Conservation (phyloP, 345 rosid species). For the Passiflora organensis region DNA sequence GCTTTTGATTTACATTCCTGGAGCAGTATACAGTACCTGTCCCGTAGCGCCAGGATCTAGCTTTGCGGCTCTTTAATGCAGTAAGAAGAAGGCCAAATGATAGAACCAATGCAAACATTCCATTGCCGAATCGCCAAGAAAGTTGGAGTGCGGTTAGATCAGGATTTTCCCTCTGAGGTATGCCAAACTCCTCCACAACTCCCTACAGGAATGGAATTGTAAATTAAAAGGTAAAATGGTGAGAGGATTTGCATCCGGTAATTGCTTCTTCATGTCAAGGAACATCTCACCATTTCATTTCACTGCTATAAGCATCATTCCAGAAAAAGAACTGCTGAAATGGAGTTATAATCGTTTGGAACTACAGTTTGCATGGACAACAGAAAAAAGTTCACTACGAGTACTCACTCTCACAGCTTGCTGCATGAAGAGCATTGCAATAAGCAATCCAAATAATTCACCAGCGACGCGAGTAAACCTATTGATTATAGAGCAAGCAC, state of each 20-base stretch:
- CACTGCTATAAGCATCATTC: too few relatives aligned
- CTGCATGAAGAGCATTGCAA: slow-evolving; percentile 94
- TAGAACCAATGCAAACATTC: slow-evolving; percentile 82
- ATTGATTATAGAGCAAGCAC: slow-evolving; percentile 90
- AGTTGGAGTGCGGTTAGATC: slow-evolving; percentile 52
- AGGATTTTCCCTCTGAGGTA: slow-evolving; percentile 70
- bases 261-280: not conserved
- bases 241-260: not conserved
- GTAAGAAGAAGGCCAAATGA: slow-evolving; percentile 76
- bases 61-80: slow-evolving; percentile 71
- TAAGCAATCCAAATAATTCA: slow-evolving; percentile 86
- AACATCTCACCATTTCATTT: not conserved
- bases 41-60: slow-evolving; percentile 87
- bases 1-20: too few relatives aligned
- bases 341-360: too few relatives aligned
- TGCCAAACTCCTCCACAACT: slow-evolving; percentile 74
- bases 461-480: slow-evolving; percentile 93
- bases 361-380: not conserved
- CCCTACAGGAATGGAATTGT: slow-evolving; percentile 41
- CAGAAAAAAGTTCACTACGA: not conserved
- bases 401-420: slow-evolving; percentile 73
- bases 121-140: slow-evolving; percentile 92
- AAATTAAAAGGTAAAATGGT: not conserved
- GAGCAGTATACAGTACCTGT: slow-evolving; percentile 38
- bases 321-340: too few relatives aligned